Evolutionary conservation across 2,329 filamentous ascomycete species (phyloP).

Genomic region (Fusarium mexicanum): DNA sequence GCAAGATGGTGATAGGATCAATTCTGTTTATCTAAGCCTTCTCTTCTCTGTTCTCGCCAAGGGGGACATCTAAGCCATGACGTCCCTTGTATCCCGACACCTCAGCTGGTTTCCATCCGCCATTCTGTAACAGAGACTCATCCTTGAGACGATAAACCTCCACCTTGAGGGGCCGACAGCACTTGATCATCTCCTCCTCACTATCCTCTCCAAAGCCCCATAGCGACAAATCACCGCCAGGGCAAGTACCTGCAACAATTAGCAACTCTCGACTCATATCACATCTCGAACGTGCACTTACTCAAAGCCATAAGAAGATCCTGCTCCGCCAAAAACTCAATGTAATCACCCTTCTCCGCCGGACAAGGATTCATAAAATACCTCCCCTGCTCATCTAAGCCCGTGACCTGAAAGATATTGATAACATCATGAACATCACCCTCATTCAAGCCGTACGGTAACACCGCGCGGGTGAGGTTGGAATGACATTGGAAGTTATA

Average conservation of each 20-base stretch:
- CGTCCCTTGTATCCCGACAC: conserved; percentile 63
- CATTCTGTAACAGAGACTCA: conserved; percentile 57
- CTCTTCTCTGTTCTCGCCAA: conserved; percentile 32
- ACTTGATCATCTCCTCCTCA: conserved; percentile 73
- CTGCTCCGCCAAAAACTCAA: conserved; percentile 84
- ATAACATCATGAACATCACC: conserved; percentile 85
- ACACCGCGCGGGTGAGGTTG: conserved; percentile 78
- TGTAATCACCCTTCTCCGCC: conserved; percentile 64
- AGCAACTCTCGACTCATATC: not conserved
- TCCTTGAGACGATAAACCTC: conserved; percentile 74
- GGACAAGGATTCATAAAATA: conserved; percentile 80
- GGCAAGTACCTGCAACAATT: conserved; percentile 67
- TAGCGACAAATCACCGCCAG: conserved; percentile 81
- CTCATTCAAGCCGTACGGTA: conserved; percentile 75
- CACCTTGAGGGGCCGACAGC: conserved; percentile 78
- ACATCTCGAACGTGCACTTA: conserved; percentile 40
- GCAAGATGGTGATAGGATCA: not conserved
- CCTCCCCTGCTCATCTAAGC: conserved; percentile 74
- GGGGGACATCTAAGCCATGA: conserved; percentile 38
- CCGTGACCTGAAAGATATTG: conserved; percentile 88
- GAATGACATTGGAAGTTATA: conserved; percentile 89
- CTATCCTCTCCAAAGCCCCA: conserved; percentile 81
- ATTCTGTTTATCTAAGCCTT: not conserved
- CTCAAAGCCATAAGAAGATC: conserved; percentile 72
- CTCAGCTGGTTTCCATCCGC: conserved; percentile 70